Percentiles rank a stretch among this genome's conserved stretches.
Conservation (phyloP, 106 monocot genomes). For the Chionographis japonica region DNA sequence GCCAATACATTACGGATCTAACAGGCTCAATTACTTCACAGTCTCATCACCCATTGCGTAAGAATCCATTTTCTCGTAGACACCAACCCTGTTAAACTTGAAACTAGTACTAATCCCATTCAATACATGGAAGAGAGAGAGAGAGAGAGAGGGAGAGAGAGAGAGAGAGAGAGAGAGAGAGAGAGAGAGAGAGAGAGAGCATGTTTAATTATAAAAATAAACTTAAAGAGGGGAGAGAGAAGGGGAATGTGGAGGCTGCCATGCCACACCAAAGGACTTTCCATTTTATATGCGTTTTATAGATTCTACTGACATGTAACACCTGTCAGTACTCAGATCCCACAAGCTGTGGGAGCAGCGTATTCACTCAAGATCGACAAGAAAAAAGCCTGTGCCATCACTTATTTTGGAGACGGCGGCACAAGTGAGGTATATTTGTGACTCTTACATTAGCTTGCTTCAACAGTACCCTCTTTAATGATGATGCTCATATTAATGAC, state of each 20-base stretch:
- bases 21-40: slow-evolving; percentile 76
- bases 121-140: no score
- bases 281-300: no score
- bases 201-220: no score
- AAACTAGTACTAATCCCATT: no score
- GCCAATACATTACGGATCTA: slow-evolving; percentile 90
- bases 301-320: no score
- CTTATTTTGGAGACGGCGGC: slow-evolving; percentile 95
- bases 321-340: slow-evolving; percentile 68
- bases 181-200: no score
- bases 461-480: not conserved
- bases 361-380: slow-evolving; percentile 88
- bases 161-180: no score
- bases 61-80: slow-evolving; percentile 4
- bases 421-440: slow-evolving; percentile 68
- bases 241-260: no score
- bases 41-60: slow-evolving; percentile 94
- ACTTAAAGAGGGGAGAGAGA: no score
- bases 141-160: no score
- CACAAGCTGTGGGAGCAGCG: slow-evolving; percentile 89
- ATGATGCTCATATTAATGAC: not conserved
- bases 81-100: no score
- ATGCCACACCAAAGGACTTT: no score
- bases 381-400: slow-evolving; percentile 66
- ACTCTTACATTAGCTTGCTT: not conserved